Evolutionary conservation across 139 green algal species (phyloP).

Genomic region (Chlamydomonas incerta): DNA sequence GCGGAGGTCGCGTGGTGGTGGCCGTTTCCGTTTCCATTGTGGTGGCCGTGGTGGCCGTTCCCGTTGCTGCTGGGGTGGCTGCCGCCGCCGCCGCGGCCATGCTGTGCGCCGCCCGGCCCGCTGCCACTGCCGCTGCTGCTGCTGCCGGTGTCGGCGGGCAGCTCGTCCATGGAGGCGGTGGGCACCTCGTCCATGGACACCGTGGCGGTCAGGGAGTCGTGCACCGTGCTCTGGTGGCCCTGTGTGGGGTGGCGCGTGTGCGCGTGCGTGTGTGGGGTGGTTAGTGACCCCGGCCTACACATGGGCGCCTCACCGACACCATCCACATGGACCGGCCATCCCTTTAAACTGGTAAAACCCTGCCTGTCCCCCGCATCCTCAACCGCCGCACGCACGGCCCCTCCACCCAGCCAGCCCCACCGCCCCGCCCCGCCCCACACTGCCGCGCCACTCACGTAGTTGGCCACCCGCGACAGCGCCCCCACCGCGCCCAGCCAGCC

Average conservation of each 20-base stretch:
- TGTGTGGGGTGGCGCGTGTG: background rate
- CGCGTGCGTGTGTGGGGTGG: too few relatives aligned
- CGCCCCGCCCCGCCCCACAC: background rate
- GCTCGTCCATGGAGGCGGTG: background rate
- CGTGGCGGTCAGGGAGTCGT: background rate
- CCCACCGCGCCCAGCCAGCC: slow-evolving; percentile 55
- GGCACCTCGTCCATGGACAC: background rate
- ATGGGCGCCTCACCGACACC: background rate
- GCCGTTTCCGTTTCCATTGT: slow-evolving; percentile 12
- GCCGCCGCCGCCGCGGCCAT: background rate
- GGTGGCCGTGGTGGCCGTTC: background rate
- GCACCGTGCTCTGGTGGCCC: slow-evolving; percentile 30
- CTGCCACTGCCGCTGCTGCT: background rate
- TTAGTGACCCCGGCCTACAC: too few relatives aligned
- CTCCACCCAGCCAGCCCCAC: background rate
- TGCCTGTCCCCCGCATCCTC: too few relatives aligned
- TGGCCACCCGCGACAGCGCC: background rate
- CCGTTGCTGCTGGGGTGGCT: background rate
- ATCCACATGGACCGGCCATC: background rate
- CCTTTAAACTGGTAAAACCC: background rate
- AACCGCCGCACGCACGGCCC: too few relatives aligned
- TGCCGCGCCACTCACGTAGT: background rate
- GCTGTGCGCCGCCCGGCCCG: background rate
- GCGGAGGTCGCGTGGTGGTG: background rate
- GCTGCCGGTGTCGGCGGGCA: background rate